Conservation (phyloP, 257 asterid species). For the Plectranthus barbatus region DNA sequence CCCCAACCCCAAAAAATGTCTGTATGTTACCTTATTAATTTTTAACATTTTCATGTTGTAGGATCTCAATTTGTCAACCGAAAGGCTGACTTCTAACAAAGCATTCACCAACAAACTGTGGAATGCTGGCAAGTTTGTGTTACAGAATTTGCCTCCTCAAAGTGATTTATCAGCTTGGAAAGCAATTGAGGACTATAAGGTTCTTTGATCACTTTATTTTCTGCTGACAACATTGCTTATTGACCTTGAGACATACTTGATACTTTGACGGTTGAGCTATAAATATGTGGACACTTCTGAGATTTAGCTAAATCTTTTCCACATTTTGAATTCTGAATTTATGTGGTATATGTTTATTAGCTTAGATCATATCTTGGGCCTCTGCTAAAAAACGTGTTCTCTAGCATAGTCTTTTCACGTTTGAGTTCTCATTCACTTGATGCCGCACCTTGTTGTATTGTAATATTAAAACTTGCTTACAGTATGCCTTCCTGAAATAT, state of each 20-base stretch:
- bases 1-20: not conserved
- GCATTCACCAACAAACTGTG: conserved; percentile 96
- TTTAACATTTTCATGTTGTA: conserved; percentile 21
- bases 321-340: too few species aligned
- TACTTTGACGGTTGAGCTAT: conserved; percentile 2
- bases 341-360: not conserved
- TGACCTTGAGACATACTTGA: not conserved
- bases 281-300: not conserved
- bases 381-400: not conserved
- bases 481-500: conserved; percentile 6
- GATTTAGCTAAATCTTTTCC: too few species aligned
- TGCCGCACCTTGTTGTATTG: not conserved
- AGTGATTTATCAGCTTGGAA: conserved; percentile 67
- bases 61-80: conserved; percentile 88
- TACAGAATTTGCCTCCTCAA: conserved; percentile 81
- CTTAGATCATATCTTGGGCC: not conserved
- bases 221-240: not conserved
- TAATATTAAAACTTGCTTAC: not conserved
- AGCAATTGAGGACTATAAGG: conserved; percentile 54
- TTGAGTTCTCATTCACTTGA: not conserved
- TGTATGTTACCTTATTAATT: not conserved
- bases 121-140: conserved; percentile 96
- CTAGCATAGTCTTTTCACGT: not conserved
- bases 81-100: conserved; percentile 81
- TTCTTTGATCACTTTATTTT: conserved; percentile 18